Evolutionary conservation across 352 stramenopile species (phyloP), one percentile per base, ranked within the genome.

Genomic region (Phytophthora pseudosyringae): DNA sequence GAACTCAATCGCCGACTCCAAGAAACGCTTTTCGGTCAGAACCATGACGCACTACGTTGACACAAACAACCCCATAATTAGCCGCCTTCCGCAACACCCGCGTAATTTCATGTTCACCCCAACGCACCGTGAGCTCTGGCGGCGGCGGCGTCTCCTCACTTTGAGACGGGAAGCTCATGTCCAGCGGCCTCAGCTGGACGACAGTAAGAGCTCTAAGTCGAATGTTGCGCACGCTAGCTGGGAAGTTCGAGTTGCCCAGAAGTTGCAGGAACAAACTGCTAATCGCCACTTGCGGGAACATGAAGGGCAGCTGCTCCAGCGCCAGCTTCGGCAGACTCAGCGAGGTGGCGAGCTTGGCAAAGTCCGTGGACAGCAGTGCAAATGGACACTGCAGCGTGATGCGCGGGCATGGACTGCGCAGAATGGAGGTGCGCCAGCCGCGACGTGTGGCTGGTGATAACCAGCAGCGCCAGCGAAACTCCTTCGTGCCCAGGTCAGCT

Each of bases 191-290:
- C 33, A 95, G 55, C 53, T 95, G 84, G 44, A 82, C 87, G 47
- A 95, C 85, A 31, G 78, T 91, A n/a, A 95, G 56, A 39, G 76
- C 78, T 69, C 93, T 93, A 35, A 88, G 66, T 15, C 74, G 79
- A 29, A 92, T 46, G 8, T 73, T 46, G 9, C 64, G 62, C 32
- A 91, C 73, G 35, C 76, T 86, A 16, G 71, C 56, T 3, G 87
- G 87, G 55, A 95, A 95, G 52, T 95, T 75, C 4, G 87, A 95
- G 71, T 95, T 93, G 21, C 84, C 87, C 18, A 93, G 63, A 36
- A 95, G 59, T 57, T 95, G 87, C 47, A 95, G 54, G 39, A 95
- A 78, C 40, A 95, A 53, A 16, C 81, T 83, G 26, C 84, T 86
- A 18, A 72, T 57, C 0, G 80, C 78, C 36, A 90, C 65, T 54